These are phyloP conservation scores for Macroventuria anomochaeta DNA, from an alignment of 2,329 filamentous ascomycete genomes.

Conservation along the genomic window DNA sequence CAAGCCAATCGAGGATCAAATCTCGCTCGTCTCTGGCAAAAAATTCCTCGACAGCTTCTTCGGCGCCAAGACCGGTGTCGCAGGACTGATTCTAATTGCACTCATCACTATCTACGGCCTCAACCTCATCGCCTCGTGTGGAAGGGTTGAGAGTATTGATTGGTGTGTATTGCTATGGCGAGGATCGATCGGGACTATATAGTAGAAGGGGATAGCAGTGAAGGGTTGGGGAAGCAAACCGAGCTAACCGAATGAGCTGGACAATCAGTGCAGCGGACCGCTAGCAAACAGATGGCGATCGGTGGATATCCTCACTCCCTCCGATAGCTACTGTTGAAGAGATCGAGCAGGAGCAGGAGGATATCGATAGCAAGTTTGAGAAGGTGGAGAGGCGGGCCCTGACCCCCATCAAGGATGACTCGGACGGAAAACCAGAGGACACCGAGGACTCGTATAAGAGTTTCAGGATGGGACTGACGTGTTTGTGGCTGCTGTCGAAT, in stretches of 20 bases:
- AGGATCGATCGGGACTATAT: no score
- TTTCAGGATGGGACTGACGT: slow-evolving; percentile 18
- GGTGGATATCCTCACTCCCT: no score
- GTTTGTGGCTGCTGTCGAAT: slow-evolving; percentile 22
- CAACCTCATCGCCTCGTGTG: slow-evolving; percentile 92
- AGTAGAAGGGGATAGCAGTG: no score
- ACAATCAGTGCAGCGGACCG: no score
- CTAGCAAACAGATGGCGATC: slow-evolving; percentile 81
- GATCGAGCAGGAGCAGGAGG: slow-evolving; percentile 91
- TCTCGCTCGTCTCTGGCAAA: slow-evolving; percentile 67
- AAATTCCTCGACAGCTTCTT: slow-evolving; percentile 83
- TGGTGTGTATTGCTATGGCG: no score
- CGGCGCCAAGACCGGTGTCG: slow-evolving; percentile 64
- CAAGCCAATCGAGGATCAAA: slow-evolving; percentile 59
- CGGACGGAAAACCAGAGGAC: not conserved
- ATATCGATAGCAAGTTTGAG: slow-evolving; percentile 95
- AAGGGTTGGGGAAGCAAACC: no score
- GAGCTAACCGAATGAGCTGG: no score
- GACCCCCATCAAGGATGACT: slow-evolving; percentile 21
- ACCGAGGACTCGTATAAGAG: slow-evolving; percentile 11
- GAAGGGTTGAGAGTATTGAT: no score
- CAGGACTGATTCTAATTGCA: slow-evolving; percentile 89
- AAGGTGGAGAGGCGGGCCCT: slow-evolving; percentile 83
- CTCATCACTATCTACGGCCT: slow-evolving; percentile 90
- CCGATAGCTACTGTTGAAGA: slow-evolving; percentile 73